Evolutionary conservation across 768 basidiomycete species (phyloP), one percentile per base, ranked within the genome.

Genomic region (Saitozyma podzolica): DNA sequence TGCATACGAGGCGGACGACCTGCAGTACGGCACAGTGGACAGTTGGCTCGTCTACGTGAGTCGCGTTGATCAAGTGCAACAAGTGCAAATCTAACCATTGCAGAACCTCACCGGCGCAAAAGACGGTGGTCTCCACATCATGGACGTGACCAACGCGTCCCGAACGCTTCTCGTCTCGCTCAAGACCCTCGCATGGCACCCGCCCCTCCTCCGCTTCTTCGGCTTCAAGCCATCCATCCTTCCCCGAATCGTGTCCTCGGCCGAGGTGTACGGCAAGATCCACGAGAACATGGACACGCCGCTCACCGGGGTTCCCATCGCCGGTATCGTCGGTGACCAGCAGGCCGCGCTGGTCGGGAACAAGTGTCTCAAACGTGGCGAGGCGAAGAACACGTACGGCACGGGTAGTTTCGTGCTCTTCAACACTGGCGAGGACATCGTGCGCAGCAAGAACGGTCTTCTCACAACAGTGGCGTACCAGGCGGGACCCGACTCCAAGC

Each of bases 371-470:
- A 83, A 75, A n/a, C 83, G 85, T 67, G 95, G 95, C 16, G 90
- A 97, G 78, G 95, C 94, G 2, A 99, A 99, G 81, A 96, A 93
- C 80, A 99, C 96, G 5, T 99, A 95, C 71, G 95, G 95, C 29
- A 97, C 95, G 1, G 95, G 96, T 40, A 92, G 92, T 43, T 99
- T 99, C 83, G 82, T 98, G 67, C 82, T 99, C 39, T 97, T 96
- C 84, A 91, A 90, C 81, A 97, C 96, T 0, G 96, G 95, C 3
- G 82, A 82, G 19, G 88, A 95, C 37, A 87, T 92, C 47, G 89
- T 98, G 20, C 83, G 88, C 76, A 95, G 92, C 71, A 83, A 80
- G 39, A 89, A 96, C 72, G 96, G 95, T 5, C 80, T 99, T 61
- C 80, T 99, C 72, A 92, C 89, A 69, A 97, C 96, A 1, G 84